A percentile compares a stretch with the other conserved stretches of the same genome.
phyloP scores from a whole-genome alignment of 1,284 basidiomycete species.

The Rhodotorula sp. region DNA sequence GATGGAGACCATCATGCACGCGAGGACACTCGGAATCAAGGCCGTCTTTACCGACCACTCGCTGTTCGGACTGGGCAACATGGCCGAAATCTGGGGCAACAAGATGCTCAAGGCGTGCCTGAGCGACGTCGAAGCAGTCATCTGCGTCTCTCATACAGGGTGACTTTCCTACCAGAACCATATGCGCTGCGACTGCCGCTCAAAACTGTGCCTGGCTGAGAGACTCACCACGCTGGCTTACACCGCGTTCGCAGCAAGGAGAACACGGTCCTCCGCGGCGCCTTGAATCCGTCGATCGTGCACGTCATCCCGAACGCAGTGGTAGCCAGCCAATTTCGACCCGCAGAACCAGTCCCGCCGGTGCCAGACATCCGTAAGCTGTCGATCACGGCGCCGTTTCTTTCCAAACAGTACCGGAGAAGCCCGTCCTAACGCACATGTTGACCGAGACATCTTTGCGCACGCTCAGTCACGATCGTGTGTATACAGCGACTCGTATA shows the following conservation, averaged over 20 bases:
- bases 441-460: not conserved
- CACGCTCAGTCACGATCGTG: constrained; percentile 75
- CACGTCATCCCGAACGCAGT: constrained; percentile 94
- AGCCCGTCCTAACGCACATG: not conserved
- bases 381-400: no score
- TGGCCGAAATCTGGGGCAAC: constrained; percentile 93
- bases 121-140: constrained; percentile 86
- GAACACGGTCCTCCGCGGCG: constrained; percentile 87
- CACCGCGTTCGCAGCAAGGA: constrained; percentile 55
- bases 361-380: constrained; percentile 62
- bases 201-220: not conserved
- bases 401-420: accelerated
- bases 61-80: constrained; percentile 92
- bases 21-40: constrained; percentile 70
- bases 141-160: constrained; percentile 98
- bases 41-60: constrained; percentile 97
- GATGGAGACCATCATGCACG: constrained; percentile 87
- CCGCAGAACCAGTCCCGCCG: constrained; percentile 54
- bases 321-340: constrained; percentile 80
- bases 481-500: constrained; percentile 94
- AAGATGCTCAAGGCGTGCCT: constrained; percentile 84
- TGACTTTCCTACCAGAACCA: constrained; percentile 45
- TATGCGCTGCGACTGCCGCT: not conserved
- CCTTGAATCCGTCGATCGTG: constrained; percentile 66
- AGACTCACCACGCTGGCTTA: constrained; percentile 55